These are phyloP conservation scores for Setaria viridis DNA, from an alignment of 202 grass and related monocot genomes.

Conservation along the genomic window DNA sequence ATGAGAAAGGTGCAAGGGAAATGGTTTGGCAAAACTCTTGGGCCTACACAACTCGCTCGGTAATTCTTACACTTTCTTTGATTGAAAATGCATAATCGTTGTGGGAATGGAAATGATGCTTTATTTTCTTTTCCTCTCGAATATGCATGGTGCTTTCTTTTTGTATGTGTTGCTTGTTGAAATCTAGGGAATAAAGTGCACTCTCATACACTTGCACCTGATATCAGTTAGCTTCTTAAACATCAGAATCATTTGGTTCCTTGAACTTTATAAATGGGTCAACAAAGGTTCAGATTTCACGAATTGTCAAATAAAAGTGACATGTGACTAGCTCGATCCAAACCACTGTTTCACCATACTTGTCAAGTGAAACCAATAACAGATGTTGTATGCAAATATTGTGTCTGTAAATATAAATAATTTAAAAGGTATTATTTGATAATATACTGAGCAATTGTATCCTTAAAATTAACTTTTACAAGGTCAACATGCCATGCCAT, in stretches of 20 bases:
- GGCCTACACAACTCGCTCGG: slow-evolving; percentile 97
- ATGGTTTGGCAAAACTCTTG: slow-evolving; percentile 99
- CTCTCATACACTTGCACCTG: background rate
- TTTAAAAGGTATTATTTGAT: background rate
- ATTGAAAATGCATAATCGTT: background rate
- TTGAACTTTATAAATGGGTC: background rate
- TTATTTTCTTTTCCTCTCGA: background rate
- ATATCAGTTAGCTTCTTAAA: slow-evolving; percentile 1
- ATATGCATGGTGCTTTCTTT: background rate
- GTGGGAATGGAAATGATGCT: background rate
- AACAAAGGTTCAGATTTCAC: background rate
- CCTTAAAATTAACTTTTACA: background rate
- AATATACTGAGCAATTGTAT: background rate
- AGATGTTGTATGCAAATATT: background rate
- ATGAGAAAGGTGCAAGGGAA: slow-evolving; percentile 81
- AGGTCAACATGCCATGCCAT: background rate
- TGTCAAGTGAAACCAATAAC: background rate
- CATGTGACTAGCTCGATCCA: background rate
- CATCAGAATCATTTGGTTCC: background rate
- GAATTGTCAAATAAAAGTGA: background rate
- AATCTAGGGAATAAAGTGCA: background rate
- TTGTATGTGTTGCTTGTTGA: background rate
- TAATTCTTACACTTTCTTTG: slow-evolving; percentile 54
- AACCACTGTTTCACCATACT: background rate
- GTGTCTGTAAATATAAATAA: background rate